Conservation (phyloP, 345 rosid species). For the Salix viminalis region DNA sequence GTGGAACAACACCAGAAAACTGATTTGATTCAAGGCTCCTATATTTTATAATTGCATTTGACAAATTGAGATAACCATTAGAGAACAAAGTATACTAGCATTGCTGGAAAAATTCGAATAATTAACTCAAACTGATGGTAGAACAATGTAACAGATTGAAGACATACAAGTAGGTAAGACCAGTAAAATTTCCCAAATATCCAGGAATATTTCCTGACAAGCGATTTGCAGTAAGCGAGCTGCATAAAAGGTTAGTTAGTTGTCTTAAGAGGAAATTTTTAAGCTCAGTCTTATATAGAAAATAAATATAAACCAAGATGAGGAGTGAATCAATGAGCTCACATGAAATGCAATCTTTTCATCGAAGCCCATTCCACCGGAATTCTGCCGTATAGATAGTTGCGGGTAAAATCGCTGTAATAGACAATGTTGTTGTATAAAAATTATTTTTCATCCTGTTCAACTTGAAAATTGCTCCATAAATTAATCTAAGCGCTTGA, state of each 20-base stretch:
- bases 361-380: constrained; percentile 19
- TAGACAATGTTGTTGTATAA: no score
- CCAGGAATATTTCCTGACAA: constrained; percentile 11
- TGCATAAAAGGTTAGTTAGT: not conserved
- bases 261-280: no score
- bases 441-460: no score
- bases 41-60: not conserved
- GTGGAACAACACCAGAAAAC: no score
- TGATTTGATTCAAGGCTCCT: no score
- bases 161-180: constrained; percentile 11
- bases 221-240: constrained; percentile 9
- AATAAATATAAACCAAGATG: no score
- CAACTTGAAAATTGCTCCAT: no score
- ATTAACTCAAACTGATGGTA: not conserved
- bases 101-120: not conserved
- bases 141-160: not conserved
- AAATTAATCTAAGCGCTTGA: no score
- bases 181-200: constrained; percentile 3
- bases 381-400: constrained; percentile 1
- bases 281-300: not conserved
- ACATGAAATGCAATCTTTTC: not conserved
- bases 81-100: not conserved
- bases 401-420: constrained; percentile 13
- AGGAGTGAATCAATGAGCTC: not conserved
- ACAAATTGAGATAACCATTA: no score